These are phyloP conservation scores for Aspergillus fischeri DNA, from an alignment of 2,329 filamentous ascomycete genomes.

Conservation along the genomic window DNA sequence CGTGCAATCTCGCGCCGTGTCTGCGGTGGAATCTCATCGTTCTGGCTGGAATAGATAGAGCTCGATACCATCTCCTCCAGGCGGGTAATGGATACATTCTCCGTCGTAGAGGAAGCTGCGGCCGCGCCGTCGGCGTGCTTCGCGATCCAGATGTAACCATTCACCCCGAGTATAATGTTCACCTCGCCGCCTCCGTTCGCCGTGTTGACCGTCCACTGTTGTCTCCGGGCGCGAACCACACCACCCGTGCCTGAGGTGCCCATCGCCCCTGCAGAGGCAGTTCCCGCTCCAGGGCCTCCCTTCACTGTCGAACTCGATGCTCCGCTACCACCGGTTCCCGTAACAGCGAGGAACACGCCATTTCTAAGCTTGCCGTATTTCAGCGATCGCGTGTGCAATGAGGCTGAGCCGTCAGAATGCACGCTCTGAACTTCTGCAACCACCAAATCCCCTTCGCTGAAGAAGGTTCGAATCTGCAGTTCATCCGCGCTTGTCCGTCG, in stretches of 20 bases:
- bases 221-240: constrained; percentile 76
- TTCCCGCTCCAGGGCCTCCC: constrained; percentile 24
- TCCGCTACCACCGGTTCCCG: constrained; percentile 68
- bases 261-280: constrained; percentile 48
- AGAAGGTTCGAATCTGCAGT: constrained; percentile 95
- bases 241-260: constrained; percentile 70
- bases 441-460: constrained; percentile 88
- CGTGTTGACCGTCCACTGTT: constrained; percentile 72
- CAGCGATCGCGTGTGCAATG: constrained; percentile 81
- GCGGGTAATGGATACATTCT: constrained; percentile 66
- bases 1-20: constrained; percentile 86
- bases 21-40: constrained; percentile 72
- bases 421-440: constrained; percentile 93
- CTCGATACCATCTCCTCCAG: constrained; percentile 83
- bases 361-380: constrained; percentile 96
- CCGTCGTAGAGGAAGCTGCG: constrained; percentile 41
- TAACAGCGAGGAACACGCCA: constrained; percentile 79
- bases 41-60: constrained; percentile 91
- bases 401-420: constrained; percentile 78
- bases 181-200: constrained; percentile 54
- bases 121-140: constrained; percentile 64
- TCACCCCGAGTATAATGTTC: constrained; percentile 87
- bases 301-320: constrained; percentile 41
- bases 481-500: constrained; percentile 94
- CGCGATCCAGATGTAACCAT: constrained; percentile 94